phyloP scores from a whole-genome alignment of 257 asterid genomes.

The Solanum ahanhuiri region DNA sequence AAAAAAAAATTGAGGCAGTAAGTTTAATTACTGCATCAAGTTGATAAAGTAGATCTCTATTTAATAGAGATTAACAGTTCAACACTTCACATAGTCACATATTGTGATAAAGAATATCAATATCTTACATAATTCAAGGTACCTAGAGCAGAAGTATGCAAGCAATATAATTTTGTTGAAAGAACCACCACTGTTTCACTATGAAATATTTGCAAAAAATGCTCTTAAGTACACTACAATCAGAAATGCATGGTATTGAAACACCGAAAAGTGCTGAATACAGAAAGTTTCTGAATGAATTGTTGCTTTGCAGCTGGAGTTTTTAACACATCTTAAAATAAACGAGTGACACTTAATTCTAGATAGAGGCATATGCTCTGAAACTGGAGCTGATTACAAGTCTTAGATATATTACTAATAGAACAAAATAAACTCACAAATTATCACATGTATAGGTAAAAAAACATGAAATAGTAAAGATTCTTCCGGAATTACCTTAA shows the following conservation, averaged over 20 bases:
- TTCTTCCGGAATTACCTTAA: constrained; percentile 30
- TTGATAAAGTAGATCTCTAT: not conserved
- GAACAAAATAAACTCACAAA: not conserved
- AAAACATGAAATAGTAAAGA: not conserved
- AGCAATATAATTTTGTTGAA: not conserved
- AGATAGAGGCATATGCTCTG: not conserved
- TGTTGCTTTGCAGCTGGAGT: not conserved
- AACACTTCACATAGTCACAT: too few relatives aligned
- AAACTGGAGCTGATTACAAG: not conserved
- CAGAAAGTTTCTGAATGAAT: not conserved
- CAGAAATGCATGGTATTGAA: not conserved
- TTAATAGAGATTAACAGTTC: not conserved
- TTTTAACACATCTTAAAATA: not conserved
- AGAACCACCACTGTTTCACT: not conserved
- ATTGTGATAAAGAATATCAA: not conserved
- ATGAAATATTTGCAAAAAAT: not conserved
- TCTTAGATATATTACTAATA: not conserved
- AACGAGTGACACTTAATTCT: not conserved
- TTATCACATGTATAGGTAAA: not conserved
- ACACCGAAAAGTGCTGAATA: not conserved
- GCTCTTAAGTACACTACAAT: not conserved
- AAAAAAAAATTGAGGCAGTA: not conserved
- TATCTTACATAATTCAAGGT: not conserved
- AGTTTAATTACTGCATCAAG: not conserved
- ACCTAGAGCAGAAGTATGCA: not conserved